Base-by-base conservation (phyloP, 2,329 filamentous ascomycete genomes). In the Alternaria arbusti region DNA sequence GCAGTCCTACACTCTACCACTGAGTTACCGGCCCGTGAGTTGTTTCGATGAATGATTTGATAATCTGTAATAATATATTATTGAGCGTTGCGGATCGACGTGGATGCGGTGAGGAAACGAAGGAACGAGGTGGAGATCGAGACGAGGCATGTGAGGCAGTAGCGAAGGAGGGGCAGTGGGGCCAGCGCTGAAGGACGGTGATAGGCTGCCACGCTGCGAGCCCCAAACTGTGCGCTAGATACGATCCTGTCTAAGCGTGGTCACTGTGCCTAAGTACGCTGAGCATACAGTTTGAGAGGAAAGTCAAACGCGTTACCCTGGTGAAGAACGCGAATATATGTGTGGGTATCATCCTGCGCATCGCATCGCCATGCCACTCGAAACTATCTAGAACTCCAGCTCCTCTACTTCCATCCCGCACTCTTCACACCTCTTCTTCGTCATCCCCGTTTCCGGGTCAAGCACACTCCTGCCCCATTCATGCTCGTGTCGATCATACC, bases 401-500 rank as follows among this genome's bases (percentile, higher is more conserved):
- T 90, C 88, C 73, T 90, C 88, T 50, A 90, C 86, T 76, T 90
- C 88, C 86, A 90, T 89, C 15, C 87, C 88, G 80, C 88, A 90
- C 64, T 88, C 87, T 12, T 86, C 82, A 73, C 88, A 90, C 30
- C 81, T 93, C 86, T 96, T 97, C 58, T 93, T 88, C 44, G 87
- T 92, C 84, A 91, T 88, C 0, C 94, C 95, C 13, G 86, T 89
- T 67, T 87, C 86, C 1, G 85, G 83, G 72, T 89, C 85, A 63
- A 88, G 82, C 10, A 89, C 82, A 12, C 84, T 79, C 51, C 86
- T 79, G 6, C 88, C 88, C 87, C 96, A 99, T 78, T 97, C 91
- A 82, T 99, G 96, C 56, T 94, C 90, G 84, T 99, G 96, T 73
- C 88, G 91, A 15, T 88, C 88, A 6, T 86, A 86, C 49, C 80